phyloP scores from a whole-genome alignment of 2,329 filamentous ascomycete genomes.

The Rosellinia necatrix region DNA sequence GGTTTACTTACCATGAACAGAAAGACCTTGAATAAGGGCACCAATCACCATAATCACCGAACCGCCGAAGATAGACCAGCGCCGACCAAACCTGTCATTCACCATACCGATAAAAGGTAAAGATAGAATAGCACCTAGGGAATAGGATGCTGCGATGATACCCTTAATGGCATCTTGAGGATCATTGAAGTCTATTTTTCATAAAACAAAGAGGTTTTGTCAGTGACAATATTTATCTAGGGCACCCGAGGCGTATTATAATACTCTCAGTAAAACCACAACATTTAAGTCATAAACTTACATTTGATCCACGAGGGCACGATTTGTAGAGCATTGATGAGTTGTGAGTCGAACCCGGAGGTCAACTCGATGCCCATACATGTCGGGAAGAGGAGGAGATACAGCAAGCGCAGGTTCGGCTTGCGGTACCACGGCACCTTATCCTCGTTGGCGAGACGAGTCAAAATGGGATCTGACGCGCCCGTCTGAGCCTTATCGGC shows the following conservation, averaged over 20 bases:
- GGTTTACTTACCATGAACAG: slow-evolving; percentile 48
- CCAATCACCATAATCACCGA: slow-evolving; percentile 59
- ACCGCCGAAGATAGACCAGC: slow-evolving; percentile 61
- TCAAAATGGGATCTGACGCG: slow-evolving; percentile 44
- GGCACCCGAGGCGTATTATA: background rate
- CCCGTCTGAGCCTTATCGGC: slow-evolving; percentile 31
- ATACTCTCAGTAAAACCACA: background rate
- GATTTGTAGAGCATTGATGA: slow-evolving; percentile 52
- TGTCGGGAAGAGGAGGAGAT: slow-evolving; percentile 62
- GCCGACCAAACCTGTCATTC: slow-evolving; percentile 59
- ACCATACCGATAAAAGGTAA: slow-evolving; percentile 62
- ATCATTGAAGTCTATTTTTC: slow-evolving; percentile 48
- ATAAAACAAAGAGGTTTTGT: too few relatives aligned
- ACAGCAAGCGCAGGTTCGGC: slow-evolving; percentile 60
- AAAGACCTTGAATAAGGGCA: slow-evolving; percentile 58
- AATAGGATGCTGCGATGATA: slow-evolving; percentile 63
- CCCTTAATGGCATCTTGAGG: slow-evolving; percentile 53
- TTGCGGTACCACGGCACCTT: slow-evolving; percentile 60
- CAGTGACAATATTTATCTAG: background rate
- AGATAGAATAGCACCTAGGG: slow-evolving; percentile 61
- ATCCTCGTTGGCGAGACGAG: slow-evolving; percentile 46
- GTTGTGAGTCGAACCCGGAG: slow-evolving; percentile 51
- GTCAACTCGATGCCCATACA: slow-evolving; percentile 65
- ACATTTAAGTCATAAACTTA: slow-evolving; percentile 31
- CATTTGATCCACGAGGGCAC: slow-evolving; percentile 44